Evolutionary conservation across 768 basidiomycete genomes (phyloP).

Genomic region (Kwoniella mangroviensis): DNA sequence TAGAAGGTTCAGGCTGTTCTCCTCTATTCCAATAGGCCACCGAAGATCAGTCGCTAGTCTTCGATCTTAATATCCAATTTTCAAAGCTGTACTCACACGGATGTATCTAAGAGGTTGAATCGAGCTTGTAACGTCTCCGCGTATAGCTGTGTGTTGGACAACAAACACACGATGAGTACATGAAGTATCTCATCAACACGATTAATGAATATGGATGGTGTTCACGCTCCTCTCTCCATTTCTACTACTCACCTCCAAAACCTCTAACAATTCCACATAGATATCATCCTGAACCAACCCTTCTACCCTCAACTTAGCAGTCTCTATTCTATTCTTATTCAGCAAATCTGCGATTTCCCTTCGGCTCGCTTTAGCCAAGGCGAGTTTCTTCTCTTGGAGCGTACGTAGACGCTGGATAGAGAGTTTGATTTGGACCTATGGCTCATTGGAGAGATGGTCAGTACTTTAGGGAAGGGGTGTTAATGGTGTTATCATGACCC

Average conservation of each 20-base stretch:
- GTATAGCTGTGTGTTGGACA: conserved; percentile 64
- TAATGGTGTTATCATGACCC: neutral
- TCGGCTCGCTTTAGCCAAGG: conserved; percentile 71
- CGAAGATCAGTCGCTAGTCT: neutral
- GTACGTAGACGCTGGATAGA: conserved; percentile 84
- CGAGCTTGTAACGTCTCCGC: conserved; percentile 90
- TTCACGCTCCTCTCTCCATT: no score
- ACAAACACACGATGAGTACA: neutral
- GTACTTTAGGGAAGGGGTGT: neutral
- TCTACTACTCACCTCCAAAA: conserved; percentile 67
- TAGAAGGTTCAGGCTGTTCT: conserved; percentile 83
- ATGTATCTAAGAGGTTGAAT: conserved; percentile 82
- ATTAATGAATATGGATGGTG: neutral
- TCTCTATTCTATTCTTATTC: conserved; percentile 63
- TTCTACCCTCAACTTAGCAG: conserved; percentile 53
- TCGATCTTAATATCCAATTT: neutral
- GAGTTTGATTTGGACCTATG: conserved; percentile 63
- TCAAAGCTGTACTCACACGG: conserved; percentile 64
- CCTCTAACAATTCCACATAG: conserved; percentile 74
- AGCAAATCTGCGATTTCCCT: conserved; percentile 58
- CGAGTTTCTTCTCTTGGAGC: conserved; percentile 79
- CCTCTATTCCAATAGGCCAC: conserved; percentile 13
- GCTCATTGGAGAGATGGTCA: neutral
- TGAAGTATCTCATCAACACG: no score
- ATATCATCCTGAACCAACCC: conserved; percentile 49